Evolutionary conservation across 2,329 filamentous ascomycete species (phyloP).

Genomic region (Cytospora schulzeri): DNA sequence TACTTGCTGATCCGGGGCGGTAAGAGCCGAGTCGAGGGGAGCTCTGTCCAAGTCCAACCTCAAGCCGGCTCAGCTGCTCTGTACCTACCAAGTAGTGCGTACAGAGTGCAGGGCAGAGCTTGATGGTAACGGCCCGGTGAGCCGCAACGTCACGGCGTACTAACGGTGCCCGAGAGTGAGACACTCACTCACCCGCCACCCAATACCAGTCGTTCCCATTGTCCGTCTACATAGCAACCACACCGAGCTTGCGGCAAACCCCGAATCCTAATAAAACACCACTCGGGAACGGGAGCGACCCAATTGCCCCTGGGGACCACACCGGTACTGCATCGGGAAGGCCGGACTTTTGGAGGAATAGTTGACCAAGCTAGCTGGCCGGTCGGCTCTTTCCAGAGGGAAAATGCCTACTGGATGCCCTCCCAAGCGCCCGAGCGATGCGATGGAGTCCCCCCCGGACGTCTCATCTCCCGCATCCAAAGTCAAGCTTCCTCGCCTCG

Average conservation of each 20-base stretch:
- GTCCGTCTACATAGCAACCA: conserved; percentile 3
- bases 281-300: neutral
- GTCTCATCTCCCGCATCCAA: conserved; percentile 39
- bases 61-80: neutral
- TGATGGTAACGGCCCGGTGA: neutral
- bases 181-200: conserved; percentile 11
- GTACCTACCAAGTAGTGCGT: neutral
- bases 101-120: conserved; percentile 2
- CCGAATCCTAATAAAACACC: conserved; percentile 7
- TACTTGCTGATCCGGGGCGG: neutral
- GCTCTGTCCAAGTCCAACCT: neutral
- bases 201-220: neutral
- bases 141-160: conserved; percentile 13
- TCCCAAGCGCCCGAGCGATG: conserved; percentile 48
- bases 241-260: conserved; percentile 8
- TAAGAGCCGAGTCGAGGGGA: neutral
- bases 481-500: conserved; percentile 52
- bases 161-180: neutral
- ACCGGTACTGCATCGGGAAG: neutral
- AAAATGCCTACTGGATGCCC: conserved; percentile 45
- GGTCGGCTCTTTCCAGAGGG: neutral
- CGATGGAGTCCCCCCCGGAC: conserved; percentile 37
- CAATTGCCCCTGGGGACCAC: neutral
- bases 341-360: neutral
- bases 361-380: neutral